Evolutionary conservation across 306 rosid species (phyloP).

Genomic region (Prunus kanzakura): DNA sequence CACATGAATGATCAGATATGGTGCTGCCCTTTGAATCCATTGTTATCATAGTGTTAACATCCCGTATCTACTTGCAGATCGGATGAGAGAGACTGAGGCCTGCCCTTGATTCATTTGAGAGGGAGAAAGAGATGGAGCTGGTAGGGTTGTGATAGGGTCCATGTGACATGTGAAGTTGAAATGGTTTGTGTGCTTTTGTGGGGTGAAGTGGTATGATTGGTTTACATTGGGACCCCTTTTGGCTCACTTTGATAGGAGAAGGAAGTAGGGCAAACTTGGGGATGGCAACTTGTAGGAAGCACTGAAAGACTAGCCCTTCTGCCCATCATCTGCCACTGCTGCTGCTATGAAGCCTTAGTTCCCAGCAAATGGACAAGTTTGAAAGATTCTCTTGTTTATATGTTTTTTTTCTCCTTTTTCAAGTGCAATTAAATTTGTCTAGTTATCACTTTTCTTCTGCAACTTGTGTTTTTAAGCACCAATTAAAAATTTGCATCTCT

Average conservation of each 20-base stretch:
- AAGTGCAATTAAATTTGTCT: conserved; percentile 13
- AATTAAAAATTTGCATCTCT: conserved; percentile 33
- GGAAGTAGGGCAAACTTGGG: conserved; percentile 30
- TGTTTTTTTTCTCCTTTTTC: background rate
- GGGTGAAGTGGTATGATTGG: conserved; percentile 42
- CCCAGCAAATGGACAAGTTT: conserved; percentile 47
- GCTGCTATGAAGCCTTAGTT: conserved; percentile 37
- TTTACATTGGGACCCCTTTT: conserved; percentile 40
- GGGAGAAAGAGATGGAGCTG: conserved; percentile 34
- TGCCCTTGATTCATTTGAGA: conserved; percentile 41
- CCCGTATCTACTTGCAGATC: conserved; percentile 56
- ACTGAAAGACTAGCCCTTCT: conserved; percentile 31
- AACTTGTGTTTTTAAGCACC: conserved; percentile 35
- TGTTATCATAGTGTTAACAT: conserved; percentile 50
- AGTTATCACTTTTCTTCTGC: conserved; percentile 17
- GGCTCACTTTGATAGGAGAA: conserved; percentile 42
- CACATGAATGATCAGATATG: conserved; percentile 38
- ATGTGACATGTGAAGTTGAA: conserved; percentile 65
- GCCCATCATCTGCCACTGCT: conserved; percentile 27
- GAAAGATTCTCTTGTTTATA: conserved; percentile 43
- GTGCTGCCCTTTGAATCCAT: conserved; percentile 29
- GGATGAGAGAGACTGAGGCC: conserved; percentile 50
- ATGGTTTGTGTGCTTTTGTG: conserved; percentile 42
- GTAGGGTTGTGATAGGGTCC: conserved; percentile 70
- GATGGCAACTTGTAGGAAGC: conserved; percentile 31